Evolutionary conservation across 495 filamentous ascomycete species (phyloP), one percentile per base, ranked within the genome.

Genomic region (Penicillium malachiteum): DNA sequence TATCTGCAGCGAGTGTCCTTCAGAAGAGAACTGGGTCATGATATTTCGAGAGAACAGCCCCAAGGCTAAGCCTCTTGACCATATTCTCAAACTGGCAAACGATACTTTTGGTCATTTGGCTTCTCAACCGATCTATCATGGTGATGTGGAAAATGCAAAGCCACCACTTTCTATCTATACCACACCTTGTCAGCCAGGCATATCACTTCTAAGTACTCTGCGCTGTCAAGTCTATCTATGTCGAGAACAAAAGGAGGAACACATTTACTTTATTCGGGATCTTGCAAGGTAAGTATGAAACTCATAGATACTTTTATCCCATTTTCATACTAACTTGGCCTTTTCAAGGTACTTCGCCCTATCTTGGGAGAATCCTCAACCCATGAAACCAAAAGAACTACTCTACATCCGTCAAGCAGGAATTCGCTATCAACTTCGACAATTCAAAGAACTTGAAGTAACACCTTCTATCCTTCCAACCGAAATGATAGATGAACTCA

Each of bases 301-400:
- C 1, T 4, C 21, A 26, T 41, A n/a, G 39, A 40, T 14, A 40
- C 12, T 13, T 2, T 7, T 37, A 37, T 37, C 34, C 2, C 12
- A 37, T 37, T 2, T 13, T 37, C 34, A 26, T 26, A 26, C 21
- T 26, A 38, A 38, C 35, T 38, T 10, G 35, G 6, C 38, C 0
- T 48, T 18, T 50, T 13, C n/a, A 14, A 52, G 39, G n/a, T 52
- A 34, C 26, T 52, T 52, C 40, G 50, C 50, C 32, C 26, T 37
- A 12, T 43, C 38, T 0, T 52, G 50, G 50, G 34, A 31, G 1
- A 35, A 38, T 5, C 8, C 12, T 3, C 50, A 42, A n/a, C 13
- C 13, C 14, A 32, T 52, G 34, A 34, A 43, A 7, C 38, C 26
- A 6, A 21, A n/a, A 14, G 39, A 52, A 34, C 50, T 41, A 7